Base-by-base conservation (phyloP, 345 rosid species). In the Bruguiera gymnorhiza region DNA sequence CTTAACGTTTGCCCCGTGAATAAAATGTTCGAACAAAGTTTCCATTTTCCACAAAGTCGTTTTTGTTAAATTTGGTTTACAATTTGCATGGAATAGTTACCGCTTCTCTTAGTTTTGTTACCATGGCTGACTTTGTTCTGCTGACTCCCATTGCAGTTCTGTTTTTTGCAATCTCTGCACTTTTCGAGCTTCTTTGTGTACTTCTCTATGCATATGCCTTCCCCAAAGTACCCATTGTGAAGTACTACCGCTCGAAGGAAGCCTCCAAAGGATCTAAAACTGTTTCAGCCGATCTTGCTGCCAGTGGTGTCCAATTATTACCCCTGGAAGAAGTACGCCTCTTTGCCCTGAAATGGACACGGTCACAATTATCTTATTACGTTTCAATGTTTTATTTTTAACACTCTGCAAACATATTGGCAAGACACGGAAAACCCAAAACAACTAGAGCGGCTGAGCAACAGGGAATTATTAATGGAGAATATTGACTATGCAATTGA, bases 211-310 rank as follows among this genome's bases (percentile, higher is more conserved):
- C 86, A 5, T 76, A 60, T 18, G 68, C 65, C 16, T 91, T 91
- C 30, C 87, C 91, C 11, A 94, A 84, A 73, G 82, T 89, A 55
- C 95, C 95, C 9, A 76, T 89, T 0, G 96, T 94, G 66, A 94
- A 87, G 81, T 86, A 85, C 73, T 89, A 89, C 73, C 85, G 90
- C 16, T 50, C 91, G 21, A 87, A 89, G 84, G 98, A 97, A 26
- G 94, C 89, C 19, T 77, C 83, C 0, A 90, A 91, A 87, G 96
- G 97, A 15, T 91, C 93, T 1, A 88, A 86, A 80, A 83, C 98
- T 10, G 95, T 91, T 23, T 54, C 87, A 21, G 86, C 89, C 0
- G 94, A 93, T 77, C 87, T 93, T 52, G 91, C 87, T 65, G 95
- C 95, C 6, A 96, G 80, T 20, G 98, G 96, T 51, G 78, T 89